These are phyloP conservation scores for Tuber brumale DNA, from an alignment of 495 filamentous ascomycete species.

Conservation along the genomic window DNA sequence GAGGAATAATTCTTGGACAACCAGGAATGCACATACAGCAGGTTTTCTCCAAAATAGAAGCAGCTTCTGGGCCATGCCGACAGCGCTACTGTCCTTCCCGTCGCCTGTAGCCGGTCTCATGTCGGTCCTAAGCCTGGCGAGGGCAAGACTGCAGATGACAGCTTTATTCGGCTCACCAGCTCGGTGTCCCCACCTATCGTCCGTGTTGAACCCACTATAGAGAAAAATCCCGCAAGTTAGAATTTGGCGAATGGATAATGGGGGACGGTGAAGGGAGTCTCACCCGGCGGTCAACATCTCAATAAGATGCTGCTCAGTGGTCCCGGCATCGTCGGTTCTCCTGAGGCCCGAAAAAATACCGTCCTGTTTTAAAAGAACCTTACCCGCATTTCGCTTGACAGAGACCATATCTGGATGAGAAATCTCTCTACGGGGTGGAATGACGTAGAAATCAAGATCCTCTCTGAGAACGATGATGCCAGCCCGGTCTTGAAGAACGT, in stretches of 20 bases:
- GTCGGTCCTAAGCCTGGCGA: constrained; percentile 87
- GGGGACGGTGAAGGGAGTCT: constrained; percentile 30
- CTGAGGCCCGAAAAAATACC: constrained; percentile 94
- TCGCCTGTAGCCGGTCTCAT: constrained; percentile 68
- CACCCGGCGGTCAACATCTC: constrained; percentile 99
- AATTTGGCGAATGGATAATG: not conserved
- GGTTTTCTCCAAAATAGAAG: constrained; percentile 98
- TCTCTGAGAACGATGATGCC: constrained; percentile 96
- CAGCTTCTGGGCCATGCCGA: constrained; percentile 98
- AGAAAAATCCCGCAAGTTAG: not conserved
- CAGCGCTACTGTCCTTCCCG: constrained; percentile 63
- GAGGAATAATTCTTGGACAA: not conserved
- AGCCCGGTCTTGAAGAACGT: constrained; percentile 66
- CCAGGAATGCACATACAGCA: constrained; percentile 46
- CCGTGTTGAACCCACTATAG: constrained; percentile 83
- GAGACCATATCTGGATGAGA: constrained; percentile 87
- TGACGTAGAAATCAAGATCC: constrained; percentile 95
- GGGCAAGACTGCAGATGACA: constrained; percentile 90
- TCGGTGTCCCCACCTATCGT: constrained; percentile 92
- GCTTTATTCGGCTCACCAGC: constrained; percentile 95
- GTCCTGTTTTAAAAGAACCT: constrained; percentile 76
- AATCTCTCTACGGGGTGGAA: constrained; percentile 81
- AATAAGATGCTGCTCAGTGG: constrained; percentile 96
- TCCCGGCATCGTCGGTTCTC: constrained; percentile 90
- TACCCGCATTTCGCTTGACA: constrained; percentile 88